phyloP scores from a whole-genome alignment of 2,329 filamentous ascomycete species.

The Trichoderma polysporum region DNA sequence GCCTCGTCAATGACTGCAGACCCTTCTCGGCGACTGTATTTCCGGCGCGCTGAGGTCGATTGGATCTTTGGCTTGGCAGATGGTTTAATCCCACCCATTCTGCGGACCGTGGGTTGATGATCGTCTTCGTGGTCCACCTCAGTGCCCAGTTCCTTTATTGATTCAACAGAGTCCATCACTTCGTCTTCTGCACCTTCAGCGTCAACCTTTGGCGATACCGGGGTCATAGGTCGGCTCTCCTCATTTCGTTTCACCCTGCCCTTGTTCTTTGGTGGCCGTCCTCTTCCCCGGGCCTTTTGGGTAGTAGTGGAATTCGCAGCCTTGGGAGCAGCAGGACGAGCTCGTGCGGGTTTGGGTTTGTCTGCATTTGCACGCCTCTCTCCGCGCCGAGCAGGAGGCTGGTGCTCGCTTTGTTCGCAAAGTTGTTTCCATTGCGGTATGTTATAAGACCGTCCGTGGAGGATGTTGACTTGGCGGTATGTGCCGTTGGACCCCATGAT shows the following conservation, averaged over 20 bases:
- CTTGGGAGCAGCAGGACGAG: conserved; percentile 39
- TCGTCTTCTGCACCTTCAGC: conserved; percentile 32
- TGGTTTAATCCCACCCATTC: conserved; percentile 52
- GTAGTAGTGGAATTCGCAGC: conserved; percentile 31
- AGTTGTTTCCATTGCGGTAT: conserved; percentile 92
- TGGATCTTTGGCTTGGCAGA: conserved; percentile 61
- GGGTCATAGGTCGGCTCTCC: conserved; percentile 57
- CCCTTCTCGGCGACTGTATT: conserved; percentile 78
- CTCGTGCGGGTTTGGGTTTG: conserved; percentile 46
- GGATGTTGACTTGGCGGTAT: conserved; percentile 95
- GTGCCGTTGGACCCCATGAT: conserved; percentile 95
- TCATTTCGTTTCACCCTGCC: conserved; percentile 40
- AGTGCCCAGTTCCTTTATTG: conserved; percentile 41
- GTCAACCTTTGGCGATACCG: conserved; percentile 53
- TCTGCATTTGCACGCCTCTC: conserved; percentile 67
- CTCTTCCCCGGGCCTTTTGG: conserved; percentile 43
- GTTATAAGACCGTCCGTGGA: conserved; percentile 95
- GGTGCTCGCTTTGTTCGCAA: conserved; percentile 92
- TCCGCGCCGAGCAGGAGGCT: conserved; percentile 87
- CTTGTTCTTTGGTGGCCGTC: conserved; percentile 40
- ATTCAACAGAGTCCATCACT: conserved; percentile 50
- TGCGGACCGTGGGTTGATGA: conserved; percentile 40
- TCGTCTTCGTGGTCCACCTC: conserved; percentile 47
- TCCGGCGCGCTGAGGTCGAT: conserved; percentile 81
- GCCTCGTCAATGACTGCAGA: conserved; percentile 82